Base-by-base conservation (phyloP, 2,329 filamentous ascomycete genomes). In the Lecanicillium sp. region DNA sequence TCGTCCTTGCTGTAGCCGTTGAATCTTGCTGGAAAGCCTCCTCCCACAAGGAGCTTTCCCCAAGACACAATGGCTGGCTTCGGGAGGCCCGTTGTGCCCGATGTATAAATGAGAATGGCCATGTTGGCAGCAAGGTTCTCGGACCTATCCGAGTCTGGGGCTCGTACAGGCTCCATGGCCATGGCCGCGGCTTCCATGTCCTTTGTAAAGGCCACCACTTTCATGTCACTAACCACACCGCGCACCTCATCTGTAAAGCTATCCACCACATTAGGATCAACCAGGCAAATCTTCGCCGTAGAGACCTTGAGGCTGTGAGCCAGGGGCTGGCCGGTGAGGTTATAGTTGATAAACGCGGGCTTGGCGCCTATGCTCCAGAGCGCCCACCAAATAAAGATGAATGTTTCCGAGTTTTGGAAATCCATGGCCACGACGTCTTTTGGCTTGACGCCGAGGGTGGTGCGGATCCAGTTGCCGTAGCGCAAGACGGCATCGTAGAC, bases 311-410 rank as follows among this genome's bases (percentile, higher is more conserved):
- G 67, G 47, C 83, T 89, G 58, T 94, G 87, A 3, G 75, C 58
- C 44, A 94, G 64, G 0, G 85, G 71, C 17, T 81, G 75, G 9
- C 79, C 81, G 0, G 73, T 71, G 35, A 94, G 64, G 54, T 92
- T 92, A 61, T 89, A 90, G 60, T 94, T 94, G 62, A 94, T 82
- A 50, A 90, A 86, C 0, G 87, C 87, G 1, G 87, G 86, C 40
- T 79, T 78, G 0, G 84, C 87, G 8, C 87, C 87, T 43, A 94
- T 78, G 22, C 80, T 78, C 85, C 86, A 94, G 20, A 94, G 61
- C 0, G 81, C 87, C 38, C 89, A 66, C 70, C 80, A 76, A 9
- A 92, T 46, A 54, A 89, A 85, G 22, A 90, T 52, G 51, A 87
- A 90, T 4, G 73, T 71, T 13, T 86, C 78, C 29, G 78, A 85